Evolutionary conservation across 306 rosid genomes (phyloP).

Genomic region (Datisca glomerata): DNA sequence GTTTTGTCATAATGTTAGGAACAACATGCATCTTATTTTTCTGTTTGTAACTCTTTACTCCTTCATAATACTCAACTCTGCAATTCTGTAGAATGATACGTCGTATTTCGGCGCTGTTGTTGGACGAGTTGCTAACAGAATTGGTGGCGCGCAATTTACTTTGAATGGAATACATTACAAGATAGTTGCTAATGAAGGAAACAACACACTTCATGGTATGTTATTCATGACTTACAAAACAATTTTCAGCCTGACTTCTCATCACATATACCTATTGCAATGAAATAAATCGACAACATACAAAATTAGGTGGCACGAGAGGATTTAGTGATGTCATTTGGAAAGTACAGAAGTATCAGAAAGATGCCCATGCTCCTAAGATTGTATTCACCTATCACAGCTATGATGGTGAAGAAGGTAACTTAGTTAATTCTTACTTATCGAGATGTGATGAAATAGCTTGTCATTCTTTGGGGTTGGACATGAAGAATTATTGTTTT

Average conservation of each 20-base stretch:
- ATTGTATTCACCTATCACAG: slow-evolving; percentile 62
- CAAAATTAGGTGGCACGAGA: slow-evolving; percentile 45
- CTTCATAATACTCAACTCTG: neutral
- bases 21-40: no score
- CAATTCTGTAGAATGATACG: slow-evolving; percentile 42
- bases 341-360: slow-evolving; percentile 43
- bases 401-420: slow-evolving; percentile 77
- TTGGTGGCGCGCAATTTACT: slow-evolving; percentile 69
- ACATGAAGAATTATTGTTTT: neutral
- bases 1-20: no score
- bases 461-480: no score
- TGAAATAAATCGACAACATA: neutral
- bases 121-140: slow-evolving; percentile 83
- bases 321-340: slow-evolving; percentile 80
- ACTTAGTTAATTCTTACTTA: neutral
- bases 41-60: neutral
- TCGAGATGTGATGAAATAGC: no score
- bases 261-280: neutral
- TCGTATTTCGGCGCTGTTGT: slow-evolving; percentile 58
- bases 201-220: slow-evolving; percentile 73
- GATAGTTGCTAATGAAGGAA: slow-evolving; percentile 58
- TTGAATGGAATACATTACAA: slow-evolving; percentile 49
- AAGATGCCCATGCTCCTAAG: slow-evolving; percentile 31
- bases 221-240: neutral
- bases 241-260: neutral